Conservation (phyloP, 495 filamentous ascomycete genomes). For the Talaromyces proteolyticus region DNA sequence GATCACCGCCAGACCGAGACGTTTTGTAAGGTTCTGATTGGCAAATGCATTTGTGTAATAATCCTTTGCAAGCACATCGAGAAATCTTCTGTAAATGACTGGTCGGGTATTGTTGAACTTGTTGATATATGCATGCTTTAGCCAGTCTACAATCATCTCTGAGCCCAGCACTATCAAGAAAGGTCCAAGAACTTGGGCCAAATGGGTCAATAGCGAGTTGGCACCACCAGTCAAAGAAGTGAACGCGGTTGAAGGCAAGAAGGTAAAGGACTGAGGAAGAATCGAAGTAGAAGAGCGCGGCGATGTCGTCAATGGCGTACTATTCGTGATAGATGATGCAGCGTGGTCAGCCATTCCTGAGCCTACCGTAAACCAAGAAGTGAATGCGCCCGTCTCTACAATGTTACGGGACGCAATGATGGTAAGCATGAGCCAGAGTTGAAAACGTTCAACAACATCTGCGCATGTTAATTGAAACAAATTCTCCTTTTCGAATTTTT, state of each 20-base stretch:
- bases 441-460: constrained; percentile 95
- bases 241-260: constrained; percentile 59
- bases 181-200: constrained; percentile 82
- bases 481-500: constrained; percentile 96
- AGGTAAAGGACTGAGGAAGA: constrained; percentile 78
- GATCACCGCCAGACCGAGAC: constrained; percentile 86
- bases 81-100: constrained; percentile 77
- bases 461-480: constrained; percentile 94
- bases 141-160: constrained; percentile 95
- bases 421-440: constrained; percentile 92
- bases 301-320: constrained; percentile 38
- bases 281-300: constrained; percentile 54
- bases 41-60: constrained; percentile 97
- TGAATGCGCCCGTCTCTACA: constrained; percentile 73
- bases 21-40: constrained; percentile 80
- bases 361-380: constrained; percentile 29
- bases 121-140: constrained; percentile 95
- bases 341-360: constrained; percentile 27
- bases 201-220: constrained; percentile 54
- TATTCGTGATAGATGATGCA: constrained; percentile 37
- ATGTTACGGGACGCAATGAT: constrained; percentile 96
- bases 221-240: constrained; percentile 34
- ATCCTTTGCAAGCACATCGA: constrained; percentile 92
- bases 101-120: constrained; percentile 98
- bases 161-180: constrained; percentile 91